These are phyloP conservation scores for Spiromastix sp. DNA, from an alignment of 2,329 filamentous ascomycete genomes.

Conservation along the genomic window DNA sequence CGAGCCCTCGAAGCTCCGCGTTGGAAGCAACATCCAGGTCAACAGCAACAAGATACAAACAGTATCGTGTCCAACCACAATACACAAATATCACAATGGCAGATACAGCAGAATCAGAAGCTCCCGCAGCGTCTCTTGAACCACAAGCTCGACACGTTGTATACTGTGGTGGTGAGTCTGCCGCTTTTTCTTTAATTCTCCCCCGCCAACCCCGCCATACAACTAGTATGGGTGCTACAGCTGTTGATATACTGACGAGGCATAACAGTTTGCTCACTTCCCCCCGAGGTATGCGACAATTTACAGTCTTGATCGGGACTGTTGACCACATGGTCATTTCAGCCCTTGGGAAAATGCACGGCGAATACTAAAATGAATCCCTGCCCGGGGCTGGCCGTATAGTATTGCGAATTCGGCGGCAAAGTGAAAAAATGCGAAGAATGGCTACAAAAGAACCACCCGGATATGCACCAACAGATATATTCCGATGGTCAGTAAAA, in stretches of 20 bases:
- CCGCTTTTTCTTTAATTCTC: no score
- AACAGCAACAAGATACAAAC: no score
- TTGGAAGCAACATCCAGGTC: no score
- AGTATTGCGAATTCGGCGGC: conserved; percentile 99
- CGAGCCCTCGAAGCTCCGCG: no score
- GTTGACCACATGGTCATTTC: not conserved
- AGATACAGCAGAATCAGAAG: conserved; percentile 9
- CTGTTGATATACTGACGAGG: not conserved
- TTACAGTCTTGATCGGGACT: not conserved
- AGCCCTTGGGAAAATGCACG: no score
- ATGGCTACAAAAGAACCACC: conserved; percentile 73
- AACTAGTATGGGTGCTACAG: not conserved
- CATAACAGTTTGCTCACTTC: conserved; percentile 50
- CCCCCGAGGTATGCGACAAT: conserved; percentile 50
- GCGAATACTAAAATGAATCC: no score
- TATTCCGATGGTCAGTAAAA: conserved; percentile 65
- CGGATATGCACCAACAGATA: conserved; percentile 62
- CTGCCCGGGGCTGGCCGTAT: no score
- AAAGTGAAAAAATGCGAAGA: conserved; percentile 95
- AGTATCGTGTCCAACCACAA: not conserved
- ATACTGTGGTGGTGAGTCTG: conserved; percentile 50
- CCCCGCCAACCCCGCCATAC: not conserved
- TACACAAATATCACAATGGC: conserved; percentile 7
- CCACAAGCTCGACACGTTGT: conserved; percentile 44
- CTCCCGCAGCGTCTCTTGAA: conserved; percentile 15